Evolutionary conservation across 2,329 filamentous ascomycete species (phyloP).

Genomic region (Penicillium brasilianum): DNA sequence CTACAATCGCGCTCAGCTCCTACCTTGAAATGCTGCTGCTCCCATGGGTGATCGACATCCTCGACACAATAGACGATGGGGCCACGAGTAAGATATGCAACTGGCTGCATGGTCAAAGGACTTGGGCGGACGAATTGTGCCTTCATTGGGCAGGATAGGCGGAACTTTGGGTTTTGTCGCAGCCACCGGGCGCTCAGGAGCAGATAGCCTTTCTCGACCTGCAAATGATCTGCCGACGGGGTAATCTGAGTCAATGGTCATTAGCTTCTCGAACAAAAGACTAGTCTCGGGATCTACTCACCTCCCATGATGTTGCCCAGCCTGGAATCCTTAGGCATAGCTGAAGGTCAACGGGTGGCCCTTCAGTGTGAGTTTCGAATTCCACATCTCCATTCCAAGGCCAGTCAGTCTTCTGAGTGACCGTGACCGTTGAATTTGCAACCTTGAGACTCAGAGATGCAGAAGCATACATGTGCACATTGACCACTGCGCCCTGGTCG

Average conservation of each 20-base stretch:
- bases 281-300: background rate
- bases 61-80: slow-evolving; percentile 67
- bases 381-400: slow-evolving; percentile 61
- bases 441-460: slow-evolving; percentile 45
- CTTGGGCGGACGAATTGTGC: slow-evolving; percentile 59
- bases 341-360: slow-evolving; percentile 39
- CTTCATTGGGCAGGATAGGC: slow-evolving; percentile 54
- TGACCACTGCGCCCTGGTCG: slow-evolving; percentile 45
- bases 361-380: slow-evolving; percentile 48
- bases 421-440: slow-evolving; percentile 40
- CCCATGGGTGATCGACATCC: slow-evolving; percentile 63
- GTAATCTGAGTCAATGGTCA: slow-evolving; percentile 35
- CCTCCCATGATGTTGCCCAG: slow-evolving; percentile 46
- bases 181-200: slow-evolving; percentile 51
- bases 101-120: slow-evolving; percentile 62
- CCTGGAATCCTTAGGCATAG: slow-evolving; percentile 60
- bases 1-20: background rate
- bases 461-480: slow-evolving; percentile 63
- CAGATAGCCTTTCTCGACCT: slow-evolving; percentile 58
- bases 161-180: slow-evolving; percentile 48
- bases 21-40: slow-evolving; percentile 53
- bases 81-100: slow-evolving; percentile 60
- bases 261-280: background rate
- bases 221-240: slow-evolving; percentile 41
- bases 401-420: slow-evolving; percentile 61